Base-by-base conservation (phyloP, 1,139 yeast genomes). In the Blastobotrys petasosporus region DNA sequence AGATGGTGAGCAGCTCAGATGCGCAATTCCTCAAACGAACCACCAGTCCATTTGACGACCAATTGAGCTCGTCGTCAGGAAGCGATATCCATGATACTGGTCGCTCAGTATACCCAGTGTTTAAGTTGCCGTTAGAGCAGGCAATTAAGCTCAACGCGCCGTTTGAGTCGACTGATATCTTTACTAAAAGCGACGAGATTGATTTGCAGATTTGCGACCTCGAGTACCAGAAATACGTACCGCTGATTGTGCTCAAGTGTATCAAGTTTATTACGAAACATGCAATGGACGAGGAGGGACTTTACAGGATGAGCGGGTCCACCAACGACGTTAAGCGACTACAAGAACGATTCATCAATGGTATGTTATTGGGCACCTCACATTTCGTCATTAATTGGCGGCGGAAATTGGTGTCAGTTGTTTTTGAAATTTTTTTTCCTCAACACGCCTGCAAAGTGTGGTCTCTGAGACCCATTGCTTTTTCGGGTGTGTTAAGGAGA, bases 291-390 rank as follows among this genome's bases (percentile, higher is more conserved):
- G 95, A 85, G 61, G 85, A 85, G 51, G 95, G 95, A 28, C 69
- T 86, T 28, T 86, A 86, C 63, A 74, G 95, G 65, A 80, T 85
- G 53, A 83, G 92, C 56, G 86, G 94, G 0, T 82, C 94, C 0
- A 68, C 81, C 25, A 79, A 81, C 46, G 85, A 85, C 46, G 76
- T 86, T 50, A 75, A 71, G 50, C 69, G 75, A 28, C 68, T 85
- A 50, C 81, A 79, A 57, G 68, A 71, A 15, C 77, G 76, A 32
- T 82, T 86, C 58, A 87, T 85, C 60, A n/a, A 54, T 65, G 50
- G 55, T 51, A 50, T 38, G 50, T 46, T 6, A n/a, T n/a, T n/a
- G n/a, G n/a, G n/a, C n/a, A n/a, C n/a, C n/a, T n/a, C n/a, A n/a
- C 11, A 29, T 11, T 17, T 38, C 20, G 31, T 28, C 23, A n/a